phyloP scores from a whole-genome alignment of 192 early-diverging fungal genomes.

The Phycomyces blakesleeanus region DNA sequence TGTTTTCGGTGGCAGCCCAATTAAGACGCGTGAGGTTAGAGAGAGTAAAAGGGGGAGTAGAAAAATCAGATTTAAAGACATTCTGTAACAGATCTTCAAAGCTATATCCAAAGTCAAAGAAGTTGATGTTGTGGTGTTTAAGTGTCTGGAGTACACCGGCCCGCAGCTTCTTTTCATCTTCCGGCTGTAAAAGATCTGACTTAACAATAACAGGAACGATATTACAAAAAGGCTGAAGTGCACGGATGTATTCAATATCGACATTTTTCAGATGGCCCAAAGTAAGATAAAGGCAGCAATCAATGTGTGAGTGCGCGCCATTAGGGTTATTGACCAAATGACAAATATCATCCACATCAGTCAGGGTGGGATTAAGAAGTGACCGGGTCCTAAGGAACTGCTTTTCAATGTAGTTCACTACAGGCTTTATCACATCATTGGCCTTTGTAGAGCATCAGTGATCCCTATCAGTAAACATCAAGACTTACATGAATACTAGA shows the following conservation, averaged over 20 bases:
- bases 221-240: slow-evolving; percentile 49
- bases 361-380: slow-evolving; percentile 17
- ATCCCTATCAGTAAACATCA: background rate
- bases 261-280: slow-evolving; percentile 61
- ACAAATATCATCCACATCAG: background rate
- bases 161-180: slow-evolving; percentile 54
- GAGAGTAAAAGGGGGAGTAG: slow-evolving; percentile 49
- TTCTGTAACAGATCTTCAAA: slow-evolving; percentile 44
- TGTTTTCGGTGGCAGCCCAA: slow-evolving; percentile 21
- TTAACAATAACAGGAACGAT: slow-evolving; percentile 70
- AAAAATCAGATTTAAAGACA: slow-evolving; percentile 42
- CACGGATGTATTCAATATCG: slow-evolving; percentile 69
- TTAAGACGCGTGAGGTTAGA: background rate
- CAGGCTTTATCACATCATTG: slow-evolving; percentile 18
- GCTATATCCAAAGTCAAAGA: slow-evolving; percentile 55
- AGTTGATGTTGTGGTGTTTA: slow-evolving; percentile 46
- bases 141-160: slow-evolving; percentile 48
- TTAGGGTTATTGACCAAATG: slow-evolving; percentile 15
- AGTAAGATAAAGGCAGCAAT: slow-evolving; percentile 49
- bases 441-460: slow-evolving; percentile 17
- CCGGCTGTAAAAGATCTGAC: slow-evolving; percentile 44
- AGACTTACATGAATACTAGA: slow-evolving; percentile 28
- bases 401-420: slow-evolving; percentile 24
- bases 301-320: slow-evolving; percentile 32
- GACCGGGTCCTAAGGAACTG: slow-evolving; percentile 30